These are phyloP conservation scores for Polyporus arcularius DNA, from an alignment of 768 basidiomycete genomes.

Conservation along the genomic window DNA sequence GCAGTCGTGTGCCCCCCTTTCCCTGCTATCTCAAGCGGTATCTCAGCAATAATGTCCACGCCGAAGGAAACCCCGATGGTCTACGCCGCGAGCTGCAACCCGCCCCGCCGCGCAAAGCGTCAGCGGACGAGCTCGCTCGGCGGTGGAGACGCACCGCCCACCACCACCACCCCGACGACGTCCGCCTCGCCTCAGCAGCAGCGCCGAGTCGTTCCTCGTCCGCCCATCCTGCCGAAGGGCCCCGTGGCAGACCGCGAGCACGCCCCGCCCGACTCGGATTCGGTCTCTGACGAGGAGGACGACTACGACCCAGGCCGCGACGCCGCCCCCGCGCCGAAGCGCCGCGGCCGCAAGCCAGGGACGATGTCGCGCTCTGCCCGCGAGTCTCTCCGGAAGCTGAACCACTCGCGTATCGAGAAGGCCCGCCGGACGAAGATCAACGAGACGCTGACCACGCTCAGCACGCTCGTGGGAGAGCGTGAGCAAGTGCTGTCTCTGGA, in stretches of 20 bases:
- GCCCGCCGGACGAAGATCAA: conserved; percentile 95
- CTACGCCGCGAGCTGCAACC: conserved; percentile 44
- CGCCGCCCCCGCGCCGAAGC: conserved; percentile 43
- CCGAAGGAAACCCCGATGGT: conserved; percentile 19
- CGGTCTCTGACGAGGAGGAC: conserved; percentile 32
- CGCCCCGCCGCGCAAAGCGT: conserved; percentile 49
- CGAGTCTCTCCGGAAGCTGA: conserved; percentile 87
- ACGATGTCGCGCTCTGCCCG: conserved; percentile 73
- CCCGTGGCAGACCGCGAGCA: conserved; percentile 12
- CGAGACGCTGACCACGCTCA: conserved; percentile 77
- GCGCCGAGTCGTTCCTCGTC: conserved; percentile 14
- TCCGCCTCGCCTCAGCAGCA: conserved; percentile 3
- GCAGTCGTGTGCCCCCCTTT: conserved; percentile 20
- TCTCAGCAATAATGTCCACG: conserved; percentile 13
- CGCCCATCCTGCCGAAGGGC: conserved; percentile 26
- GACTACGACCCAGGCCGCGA: conserved; percentile 30
- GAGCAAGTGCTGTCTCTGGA: conserved; percentile 29
- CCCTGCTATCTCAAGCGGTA: background rate
- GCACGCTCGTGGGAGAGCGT: conserved; percentile 62
- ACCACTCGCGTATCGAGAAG: conserved; percentile 95
- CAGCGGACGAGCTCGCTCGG: conserved; percentile 28
- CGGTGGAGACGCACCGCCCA: background rate
- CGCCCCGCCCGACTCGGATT: conserved; percentile 26
- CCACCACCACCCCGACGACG: background rate
- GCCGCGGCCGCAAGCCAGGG: conserved; percentile 73